Evolutionary conservation across 768 basidiomycete genomes (phyloP).

Genomic region (Coprinellus aureogranulatus): DNA sequence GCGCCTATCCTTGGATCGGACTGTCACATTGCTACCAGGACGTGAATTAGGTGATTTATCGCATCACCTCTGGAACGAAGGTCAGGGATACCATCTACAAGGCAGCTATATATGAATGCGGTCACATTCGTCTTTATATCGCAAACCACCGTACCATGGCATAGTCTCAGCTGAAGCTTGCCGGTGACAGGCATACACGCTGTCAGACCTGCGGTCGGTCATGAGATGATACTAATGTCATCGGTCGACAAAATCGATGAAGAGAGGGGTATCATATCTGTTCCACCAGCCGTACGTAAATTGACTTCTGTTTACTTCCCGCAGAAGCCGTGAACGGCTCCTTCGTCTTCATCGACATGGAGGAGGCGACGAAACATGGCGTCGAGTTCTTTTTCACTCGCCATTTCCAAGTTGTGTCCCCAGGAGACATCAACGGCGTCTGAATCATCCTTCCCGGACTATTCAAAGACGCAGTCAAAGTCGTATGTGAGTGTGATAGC

Average conservation of each 20-base stretch:
- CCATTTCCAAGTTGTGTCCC: constrained; percentile 8
- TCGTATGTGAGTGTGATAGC: constrained; percentile 3
- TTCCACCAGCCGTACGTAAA: too few relatives aligned
- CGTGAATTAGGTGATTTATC: neutral
- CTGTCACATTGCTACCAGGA: neutral
- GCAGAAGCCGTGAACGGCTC: constrained; percentile 1
- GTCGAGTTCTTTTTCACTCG: constrained; percentile 16
- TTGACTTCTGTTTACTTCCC: neutral
- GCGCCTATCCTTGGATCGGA: neutral
- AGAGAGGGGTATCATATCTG: too few relatives aligned
- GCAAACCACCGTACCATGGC: neutral
- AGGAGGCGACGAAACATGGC: constrained; percentile 12
- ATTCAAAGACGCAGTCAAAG: constrained; percentile 10
- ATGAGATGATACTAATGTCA: neutral
- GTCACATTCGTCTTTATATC: constrained; percentile 1
- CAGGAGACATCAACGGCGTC: constrained; percentile 5
- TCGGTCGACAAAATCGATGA: neutral
- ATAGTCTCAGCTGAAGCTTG: neutral
- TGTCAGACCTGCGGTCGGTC: neutral
- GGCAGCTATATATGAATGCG: constrained; percentile 1
- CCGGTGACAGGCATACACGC: neutral
- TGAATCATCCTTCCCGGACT: constrained; percentile 10
- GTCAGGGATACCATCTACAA: constrained; percentile 6
- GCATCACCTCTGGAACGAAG: neutral
- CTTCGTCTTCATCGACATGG: constrained; percentile 13